A percentile compares a stretch with the other conserved stretches of the same genome.
Conservation (phyloP, 805 yeast genomes). For the Isabelozyma pseudorhagii region DNA sequence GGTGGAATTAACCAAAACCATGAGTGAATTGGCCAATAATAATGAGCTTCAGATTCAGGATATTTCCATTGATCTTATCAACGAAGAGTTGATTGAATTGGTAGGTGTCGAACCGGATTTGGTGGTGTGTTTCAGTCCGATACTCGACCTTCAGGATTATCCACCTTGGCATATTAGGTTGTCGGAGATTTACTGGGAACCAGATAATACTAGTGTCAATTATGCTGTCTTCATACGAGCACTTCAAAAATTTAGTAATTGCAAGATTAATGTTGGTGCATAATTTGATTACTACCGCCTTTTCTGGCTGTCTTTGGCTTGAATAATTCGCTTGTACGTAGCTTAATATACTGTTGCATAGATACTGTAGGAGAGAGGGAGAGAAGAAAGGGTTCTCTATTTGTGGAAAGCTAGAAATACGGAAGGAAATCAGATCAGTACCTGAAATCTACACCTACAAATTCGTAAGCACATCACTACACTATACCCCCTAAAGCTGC, state of each 20-base stretch:
- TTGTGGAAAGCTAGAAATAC: too few species aligned
- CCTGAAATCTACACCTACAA: too few species aligned
- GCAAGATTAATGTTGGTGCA: conserved; percentile 88
- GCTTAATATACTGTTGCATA: too few species aligned
- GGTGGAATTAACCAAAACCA: conserved; percentile 81
- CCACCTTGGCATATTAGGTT: conserved; percentile 98
- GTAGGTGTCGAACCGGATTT: conserved; percentile 95
- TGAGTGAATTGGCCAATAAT: conserved; percentile 68
- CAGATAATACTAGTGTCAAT: conserved; percentile 74
- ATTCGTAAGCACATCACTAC: too few species aligned
- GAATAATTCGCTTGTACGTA: too few species aligned
- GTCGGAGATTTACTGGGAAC: conserved; percentile 87
- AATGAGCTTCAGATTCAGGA: conserved; percentile 62
- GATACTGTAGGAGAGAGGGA: too few species aligned
- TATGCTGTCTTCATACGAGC: conserved; percentile 84
- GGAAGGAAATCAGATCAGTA: too few species aligned
- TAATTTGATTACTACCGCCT: conserved; percentile 21
- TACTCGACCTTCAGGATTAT: conserved; percentile 83
- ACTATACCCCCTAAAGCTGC: too few species aligned
- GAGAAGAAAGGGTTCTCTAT: too few species aligned
- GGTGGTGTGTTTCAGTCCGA: conserved; percentile 80
- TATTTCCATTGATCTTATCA: conserved; percentile 71
- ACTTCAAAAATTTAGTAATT: conserved; percentile 66
- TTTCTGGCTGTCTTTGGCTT: neutral
- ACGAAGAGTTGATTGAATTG: conserved; percentile 66